Evolutionary conservation across 2,329 filamentous ascomycete genomes (phyloP).

Genomic region (Colletotrichum sp.): DNA sequence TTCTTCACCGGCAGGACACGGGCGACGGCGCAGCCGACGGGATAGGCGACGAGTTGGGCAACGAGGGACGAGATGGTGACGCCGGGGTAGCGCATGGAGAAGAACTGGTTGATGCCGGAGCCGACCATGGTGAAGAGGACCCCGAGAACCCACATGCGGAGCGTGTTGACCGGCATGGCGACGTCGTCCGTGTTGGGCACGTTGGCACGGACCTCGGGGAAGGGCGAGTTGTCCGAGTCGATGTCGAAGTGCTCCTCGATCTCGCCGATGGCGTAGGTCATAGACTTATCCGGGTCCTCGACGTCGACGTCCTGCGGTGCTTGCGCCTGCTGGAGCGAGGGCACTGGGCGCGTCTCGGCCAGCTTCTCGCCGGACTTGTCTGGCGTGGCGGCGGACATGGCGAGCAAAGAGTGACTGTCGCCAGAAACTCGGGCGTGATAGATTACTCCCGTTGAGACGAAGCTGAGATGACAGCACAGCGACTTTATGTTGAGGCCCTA

Average conservation of each 20-base stretch:
- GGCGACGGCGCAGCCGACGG: conserved; percentile 38
- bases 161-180: conserved; percentile 38
- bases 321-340: neutral
- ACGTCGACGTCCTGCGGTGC: neutral
- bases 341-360: neutral
- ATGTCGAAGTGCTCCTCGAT: conserved; percentile 12
- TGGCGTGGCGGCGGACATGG: neutral
- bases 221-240: conserved; percentile 34
- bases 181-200: conserved; percentile 43
- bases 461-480: neutral
- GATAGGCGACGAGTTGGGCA: conserved; percentile 41
- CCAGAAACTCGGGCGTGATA: neutral
- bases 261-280: conserved; percentile 11
- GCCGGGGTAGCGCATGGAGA: conserved; percentile 40
- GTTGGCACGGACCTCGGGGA: conserved; percentile 43
- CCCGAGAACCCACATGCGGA: conserved; percentile 39
- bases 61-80: conserved; percentile 42
- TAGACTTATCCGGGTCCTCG: conserved; percentile 5
- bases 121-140: conserved; percentile 35
- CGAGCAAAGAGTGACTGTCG: neutral
- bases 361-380: neutral
- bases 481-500: neutral
- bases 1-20: conserved; percentile 35
- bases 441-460: rapidly evolving
- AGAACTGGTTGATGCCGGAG: conserved; percentile 40